Evolutionary conservation across 257 asterid species (phyloP).

Genomic region (Solanum dulcamara): DNA sequence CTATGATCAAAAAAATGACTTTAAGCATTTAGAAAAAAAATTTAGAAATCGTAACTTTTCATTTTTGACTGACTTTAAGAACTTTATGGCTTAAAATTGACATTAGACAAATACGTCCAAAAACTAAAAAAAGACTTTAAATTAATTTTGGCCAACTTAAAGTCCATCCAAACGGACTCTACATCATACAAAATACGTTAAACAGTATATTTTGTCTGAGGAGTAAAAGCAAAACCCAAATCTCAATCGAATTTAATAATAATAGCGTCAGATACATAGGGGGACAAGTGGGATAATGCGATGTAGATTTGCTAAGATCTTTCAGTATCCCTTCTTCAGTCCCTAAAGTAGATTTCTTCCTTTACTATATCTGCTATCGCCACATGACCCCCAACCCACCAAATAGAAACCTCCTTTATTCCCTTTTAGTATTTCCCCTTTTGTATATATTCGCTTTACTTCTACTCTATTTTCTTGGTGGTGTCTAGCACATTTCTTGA

Average conservation of each 20-base stretch:
- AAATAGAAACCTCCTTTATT: background rate
- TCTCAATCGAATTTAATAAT: background rate
- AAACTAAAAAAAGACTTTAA: no score
- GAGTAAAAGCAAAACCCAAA: background rate
- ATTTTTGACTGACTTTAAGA: no score
- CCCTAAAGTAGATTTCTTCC: slow-evolving; percentile 44
- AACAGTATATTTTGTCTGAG: background rate
- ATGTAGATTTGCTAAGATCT: slow-evolving; percentile 69
- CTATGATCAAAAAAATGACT: no score
- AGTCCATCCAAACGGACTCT: no score
- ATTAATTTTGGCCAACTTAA: no score
- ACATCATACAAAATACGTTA: no score
- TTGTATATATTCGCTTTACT: background rate
- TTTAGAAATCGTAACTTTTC: no score
- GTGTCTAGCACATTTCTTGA: background rate
- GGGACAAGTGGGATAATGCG: slow-evolving; percentile 66
- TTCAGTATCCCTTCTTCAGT: slow-evolving; percentile 30
- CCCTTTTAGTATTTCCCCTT: background rate
- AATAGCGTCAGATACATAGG: background rate
- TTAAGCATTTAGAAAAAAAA: no score
- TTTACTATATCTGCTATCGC: slow-evolving; percentile 43
- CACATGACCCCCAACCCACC: slow-evolving; percentile 2
- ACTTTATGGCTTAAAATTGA: no score
- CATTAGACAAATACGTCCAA: no score
- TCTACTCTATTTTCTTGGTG: background rate